A percentile compares a stretch with the other conserved stretches of the same genome.
Conservation (phyloP, 441 rosid genomes). For the Brassica hybrid region DNA sequence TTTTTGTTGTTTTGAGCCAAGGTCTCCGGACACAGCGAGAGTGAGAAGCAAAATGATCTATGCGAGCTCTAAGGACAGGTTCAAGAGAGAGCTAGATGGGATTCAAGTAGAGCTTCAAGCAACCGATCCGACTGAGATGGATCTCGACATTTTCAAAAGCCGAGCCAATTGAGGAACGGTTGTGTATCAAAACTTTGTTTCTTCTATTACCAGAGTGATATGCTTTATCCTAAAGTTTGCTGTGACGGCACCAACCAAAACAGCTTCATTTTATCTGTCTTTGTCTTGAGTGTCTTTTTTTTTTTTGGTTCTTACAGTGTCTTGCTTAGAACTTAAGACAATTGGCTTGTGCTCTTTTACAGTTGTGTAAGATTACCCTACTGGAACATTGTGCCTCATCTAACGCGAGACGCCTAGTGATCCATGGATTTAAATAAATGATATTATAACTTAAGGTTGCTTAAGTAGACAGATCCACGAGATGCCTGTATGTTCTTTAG, state of each 20-base stretch:
- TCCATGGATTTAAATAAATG: background rate
- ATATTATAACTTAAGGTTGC: background rate
- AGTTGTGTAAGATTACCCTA: slow-evolving; percentile 29
- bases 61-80: slow-evolving; percentile 60
- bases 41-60: slow-evolving; percentile 67
- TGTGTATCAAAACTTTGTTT: slow-evolving; percentile 23
- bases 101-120: slow-evolving; percentile 60
- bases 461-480: background rate
- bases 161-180: slow-evolving; percentile 45
- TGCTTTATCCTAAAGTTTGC: slow-evolving; percentile 48
- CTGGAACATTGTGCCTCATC: background rate
- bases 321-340: slow-evolving; percentile 24
- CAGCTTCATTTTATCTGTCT: slow-evolving; percentile 42
- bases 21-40: slow-evolving; percentile 58
- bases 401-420: background rate
- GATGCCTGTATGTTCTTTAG: background rate
- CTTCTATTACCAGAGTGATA: slow-evolving; percentile 28
- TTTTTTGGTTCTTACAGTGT: slow-evolving; percentile 25
- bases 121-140: slow-evolving; percentile 60
- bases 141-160: slow-evolving; percentile 51
- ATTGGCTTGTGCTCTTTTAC: slow-evolving; percentile 33
- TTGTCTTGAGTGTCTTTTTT: slow-evolving; percentile 10
- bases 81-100: slow-evolving; percentile 56
- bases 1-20: slow-evolving; percentile 1
- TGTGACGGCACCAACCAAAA: slow-evolving; percentile 49